A percentile compares a stretch with the other conserved stretches of the same genome.
Evolutionary conservation across 1,139 yeast genomes (phyloP).

Genomic region (Suhomyces guaymorum): DNA sequence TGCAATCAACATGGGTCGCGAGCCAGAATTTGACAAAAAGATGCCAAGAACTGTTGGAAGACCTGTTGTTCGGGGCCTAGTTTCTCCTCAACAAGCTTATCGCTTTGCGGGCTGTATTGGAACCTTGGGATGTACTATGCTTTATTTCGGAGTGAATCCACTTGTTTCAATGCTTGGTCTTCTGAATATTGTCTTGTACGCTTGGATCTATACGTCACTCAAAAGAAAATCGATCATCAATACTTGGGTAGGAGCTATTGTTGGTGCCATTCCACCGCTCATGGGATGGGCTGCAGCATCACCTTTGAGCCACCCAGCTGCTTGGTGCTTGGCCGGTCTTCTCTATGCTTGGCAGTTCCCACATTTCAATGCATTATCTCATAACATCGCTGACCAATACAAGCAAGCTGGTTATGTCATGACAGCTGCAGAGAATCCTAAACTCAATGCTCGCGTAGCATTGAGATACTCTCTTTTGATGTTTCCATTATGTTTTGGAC

Average conservation of each 20-base stretch:
- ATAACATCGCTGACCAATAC: slow-evolving; percentile 84
- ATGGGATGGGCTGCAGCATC: slow-evolving; percentile 99
- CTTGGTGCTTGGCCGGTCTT: slow-evolving; percentile 90
- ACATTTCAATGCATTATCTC: slow-evolving; percentile 90
- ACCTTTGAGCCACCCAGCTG: slow-evolving; percentile 80
- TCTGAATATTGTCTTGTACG: slow-evolving; percentile 74
- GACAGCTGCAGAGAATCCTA: slow-evolving; percentile 94
- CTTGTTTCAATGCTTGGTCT: slow-evolving; percentile 79
- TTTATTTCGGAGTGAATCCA: slow-evolving; percentile 82
- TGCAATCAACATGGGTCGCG: slow-evolving; percentile 96
- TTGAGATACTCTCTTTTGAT: slow-evolving; percentile 81
- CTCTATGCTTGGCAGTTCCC: slow-evolving; percentile 99
- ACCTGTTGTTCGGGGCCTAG: slow-evolving; percentile 85
- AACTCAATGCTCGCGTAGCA: slow-evolving; percentile 89
- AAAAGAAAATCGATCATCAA: slow-evolving; percentile 82
- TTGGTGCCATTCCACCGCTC: slow-evolving; percentile 96
- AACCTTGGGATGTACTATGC: slow-evolving; percentile 62
- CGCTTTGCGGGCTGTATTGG: slow-evolving; percentile 78
- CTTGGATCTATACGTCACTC: slow-evolving; percentile 88
- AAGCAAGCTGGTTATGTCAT: slow-evolving; percentile 92
- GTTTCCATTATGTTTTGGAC: slow-evolving; percentile 90
- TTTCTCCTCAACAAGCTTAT: slow-evolving; percentile 77
- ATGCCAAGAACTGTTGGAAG: slow-evolving; percentile 90
- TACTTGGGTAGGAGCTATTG: slow-evolving; percentile 98
- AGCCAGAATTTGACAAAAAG: slow-evolving; percentile 81